A percentile compares a stretch with the other conserved stretches of the same genome.
Evolutionary conservation across 805 yeast species (phyloP).

Genomic region (Kodamaea lidongshanica): DNA sequence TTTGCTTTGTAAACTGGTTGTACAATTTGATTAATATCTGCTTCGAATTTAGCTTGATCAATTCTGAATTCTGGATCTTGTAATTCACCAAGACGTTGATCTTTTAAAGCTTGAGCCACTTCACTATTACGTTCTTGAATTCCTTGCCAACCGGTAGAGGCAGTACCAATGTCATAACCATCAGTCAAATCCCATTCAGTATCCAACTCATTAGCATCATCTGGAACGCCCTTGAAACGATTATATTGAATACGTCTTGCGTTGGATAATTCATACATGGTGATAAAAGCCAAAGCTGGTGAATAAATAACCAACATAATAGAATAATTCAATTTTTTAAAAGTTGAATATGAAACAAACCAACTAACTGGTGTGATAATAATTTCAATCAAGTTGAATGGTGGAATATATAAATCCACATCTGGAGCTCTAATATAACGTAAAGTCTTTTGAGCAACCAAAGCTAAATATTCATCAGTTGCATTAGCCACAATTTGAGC

Average conservation of each 20-base stretch:
- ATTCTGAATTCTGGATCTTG: slow-evolving; percentile 66
- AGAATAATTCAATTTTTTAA: slow-evolving; percentile 41
- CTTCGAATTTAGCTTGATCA: slow-evolving; percentile 44
- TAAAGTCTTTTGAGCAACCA: slow-evolving; percentile 77
- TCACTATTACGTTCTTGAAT: slow-evolving; percentile 36
- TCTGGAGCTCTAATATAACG: slow-evolving; percentile 87
- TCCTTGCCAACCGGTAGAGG: slow-evolving; percentile 29
- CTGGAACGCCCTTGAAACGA: slow-evolving; percentile 54
- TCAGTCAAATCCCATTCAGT: slow-evolving; percentile 80
- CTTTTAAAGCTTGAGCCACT: slow-evolving; percentile 30
- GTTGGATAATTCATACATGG: slow-evolving; percentile 56
- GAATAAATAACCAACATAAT: slow-evolving; percentile 63
- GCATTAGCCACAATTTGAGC: slow-evolving; percentile 77
- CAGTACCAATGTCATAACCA: slow-evolving; percentile 50
- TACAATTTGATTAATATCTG: slow-evolving; percentile 41
- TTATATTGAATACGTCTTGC: slow-evolving; percentile 72
- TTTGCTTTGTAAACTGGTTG: slow-evolving; percentile 59
- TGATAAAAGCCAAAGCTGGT: slow-evolving; percentile 57
- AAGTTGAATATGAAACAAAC: slow-evolving; percentile 29
- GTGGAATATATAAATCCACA: slow-evolving; percentile 78
- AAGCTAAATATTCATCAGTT: slow-evolving; percentile 76
- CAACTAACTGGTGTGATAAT: slow-evolving; percentile 23
- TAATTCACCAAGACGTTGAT: slow-evolving; percentile 57
- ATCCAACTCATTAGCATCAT: slow-evolving; percentile 74
- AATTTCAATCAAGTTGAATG: slow-evolving; percentile 69